Evolutionary conservation across 768 basidiomycete genomes (phyloP), one percentile per base, ranked within the genome.

Genomic region (Tephrocybe sp.): DNA sequence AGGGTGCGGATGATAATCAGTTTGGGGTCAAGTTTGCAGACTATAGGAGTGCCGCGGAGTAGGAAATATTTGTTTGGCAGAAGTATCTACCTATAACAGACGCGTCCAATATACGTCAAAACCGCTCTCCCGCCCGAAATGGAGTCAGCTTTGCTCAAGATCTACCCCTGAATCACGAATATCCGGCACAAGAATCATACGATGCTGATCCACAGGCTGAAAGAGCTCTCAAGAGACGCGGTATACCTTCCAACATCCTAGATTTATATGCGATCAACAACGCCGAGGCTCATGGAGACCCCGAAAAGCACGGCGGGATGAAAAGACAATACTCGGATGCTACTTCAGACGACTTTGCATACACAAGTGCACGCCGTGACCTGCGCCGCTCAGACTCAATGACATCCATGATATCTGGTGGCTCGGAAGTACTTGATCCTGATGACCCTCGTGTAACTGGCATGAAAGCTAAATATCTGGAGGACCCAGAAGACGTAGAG

Each of bases 391-490:
- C 52, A 21, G 69, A 76, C 52, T 80, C 83, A 1, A 69, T 68
- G 53, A 64, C 64, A 29, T 83, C 79, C 22, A 63, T 68, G 42
- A 64, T 47, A 19, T 72, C 72, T 15, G 49, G 55, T 33, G 66
- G 71, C 40, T 80, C 79, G 16, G 79, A 84, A 13, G 48, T 78
- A 7, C 64, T 86, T 31, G 89, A 91, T 60, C 76, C 80, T 15
- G 86, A 91, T 55, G 88, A 91, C 64, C 87, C 86, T 42, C 72
- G 76, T 36, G 69, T 88, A 19, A 88, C 83, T 37, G 84, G 84
- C 4, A 64, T 76, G 24, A 72, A 65, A 55, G 73, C 71, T 45
- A 68, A 69, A 51, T 71, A 72, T 48, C 67, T 79, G 27, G 78
- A 82, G 48, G 84, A 85, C 57, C 73, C 74, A 7, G 79, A 80